phyloP scores from a whole-genome alignment of 2,329 filamentous ascomycete species.

The Alternaria consortialis region DNA sequence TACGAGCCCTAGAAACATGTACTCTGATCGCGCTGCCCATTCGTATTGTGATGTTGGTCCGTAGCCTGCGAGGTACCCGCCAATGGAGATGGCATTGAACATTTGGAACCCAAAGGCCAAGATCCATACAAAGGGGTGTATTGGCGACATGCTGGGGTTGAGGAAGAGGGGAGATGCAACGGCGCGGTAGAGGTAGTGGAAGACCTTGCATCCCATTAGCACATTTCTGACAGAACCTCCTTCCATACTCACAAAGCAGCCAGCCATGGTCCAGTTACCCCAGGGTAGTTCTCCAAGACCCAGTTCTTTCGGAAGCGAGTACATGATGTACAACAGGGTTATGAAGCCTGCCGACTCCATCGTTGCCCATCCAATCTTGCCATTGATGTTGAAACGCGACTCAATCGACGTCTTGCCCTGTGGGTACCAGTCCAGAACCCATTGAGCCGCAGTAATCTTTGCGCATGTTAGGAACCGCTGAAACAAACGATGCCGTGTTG shows the following conservation, averaged over 20 bases:
- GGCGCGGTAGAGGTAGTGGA: slow-evolving; percentile 93
- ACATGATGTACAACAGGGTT: slow-evolving; percentile 81
- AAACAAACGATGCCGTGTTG: not conserved
- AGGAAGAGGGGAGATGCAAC: slow-evolving; percentile 79
- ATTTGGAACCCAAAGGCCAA: slow-evolving; percentile 78
- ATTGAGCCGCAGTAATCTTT: slow-evolving; percentile 78
- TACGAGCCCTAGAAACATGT: slow-evolving; percentile 70
- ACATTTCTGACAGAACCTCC: not conserved
- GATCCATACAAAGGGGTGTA: slow-evolving; percentile 74
- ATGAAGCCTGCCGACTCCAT: slow-evolving; percentile 87
- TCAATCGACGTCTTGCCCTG: slow-evolving; percentile 88
- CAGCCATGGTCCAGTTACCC: slow-evolving; percentile 80
- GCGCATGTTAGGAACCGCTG: slow-evolving; percentile 6
- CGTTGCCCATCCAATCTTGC: slow-evolving; percentile 83
- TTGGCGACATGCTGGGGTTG: slow-evolving; percentile 91
- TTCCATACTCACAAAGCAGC: slow-evolving; percentile 63
- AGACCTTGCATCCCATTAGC: slow-evolving; percentile 58
- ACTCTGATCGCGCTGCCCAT: slow-evolving; percentile 57
- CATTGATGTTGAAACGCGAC: slow-evolving; percentile 84
- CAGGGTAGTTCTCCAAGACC: slow-evolving; percentile 70
- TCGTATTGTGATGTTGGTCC: slow-evolving; percentile 69
- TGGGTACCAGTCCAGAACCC: slow-evolving; percentile 78
- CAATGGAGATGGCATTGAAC: slow-evolving; percentile 79
- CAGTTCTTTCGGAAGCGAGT: slow-evolving; percentile 67
- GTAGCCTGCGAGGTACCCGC: slow-evolving; percentile 83